Conservation (phyloP, 257 asterid species). For the Przewalskia tangutica region DNA sequence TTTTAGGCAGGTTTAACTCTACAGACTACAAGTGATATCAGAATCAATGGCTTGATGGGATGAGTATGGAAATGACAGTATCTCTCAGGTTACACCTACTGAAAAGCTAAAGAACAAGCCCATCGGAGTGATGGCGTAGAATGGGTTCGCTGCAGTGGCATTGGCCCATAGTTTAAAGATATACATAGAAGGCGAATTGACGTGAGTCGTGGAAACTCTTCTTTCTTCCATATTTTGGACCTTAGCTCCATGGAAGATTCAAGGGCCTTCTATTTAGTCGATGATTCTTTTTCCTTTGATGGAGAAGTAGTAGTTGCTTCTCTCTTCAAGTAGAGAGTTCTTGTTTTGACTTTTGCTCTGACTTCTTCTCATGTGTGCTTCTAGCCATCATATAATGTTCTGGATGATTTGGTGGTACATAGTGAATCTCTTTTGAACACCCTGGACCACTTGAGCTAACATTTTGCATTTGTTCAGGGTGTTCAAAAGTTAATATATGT, state of each 20-base stretch:
- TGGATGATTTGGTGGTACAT: background rate
- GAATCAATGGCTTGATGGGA: background rate
- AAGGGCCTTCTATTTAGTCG: no score
- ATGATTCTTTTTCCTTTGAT: no score
- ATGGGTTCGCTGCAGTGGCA: no score
- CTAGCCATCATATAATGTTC: background rate
- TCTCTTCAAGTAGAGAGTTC: no score
- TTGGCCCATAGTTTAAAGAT: background rate
- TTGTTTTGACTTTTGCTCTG: no score
- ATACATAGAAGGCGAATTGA: background rate
- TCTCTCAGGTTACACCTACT: background rate
- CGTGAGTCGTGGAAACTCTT: no score
- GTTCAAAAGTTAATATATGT: no score
- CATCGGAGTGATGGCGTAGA: background rate
- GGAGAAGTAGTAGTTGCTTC: no score
- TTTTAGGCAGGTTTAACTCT: background rate
- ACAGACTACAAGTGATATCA: background rate
- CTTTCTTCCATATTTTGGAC: no score
- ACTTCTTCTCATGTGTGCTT: background rate
- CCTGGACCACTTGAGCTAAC: no score
- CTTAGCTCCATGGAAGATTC: no score
- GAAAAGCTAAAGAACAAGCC: background rate
- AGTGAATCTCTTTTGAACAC: background rate
- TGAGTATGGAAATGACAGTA: background rate
- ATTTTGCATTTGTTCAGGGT: no score